A percentile compares a stretch with the other conserved stretches of the same genome.
These are phyloP conservation scores for Sporothrix protearum DNA, from an alignment of 2,329 filamentous ascomycete genomes.

Conservation along the genomic window DNA sequence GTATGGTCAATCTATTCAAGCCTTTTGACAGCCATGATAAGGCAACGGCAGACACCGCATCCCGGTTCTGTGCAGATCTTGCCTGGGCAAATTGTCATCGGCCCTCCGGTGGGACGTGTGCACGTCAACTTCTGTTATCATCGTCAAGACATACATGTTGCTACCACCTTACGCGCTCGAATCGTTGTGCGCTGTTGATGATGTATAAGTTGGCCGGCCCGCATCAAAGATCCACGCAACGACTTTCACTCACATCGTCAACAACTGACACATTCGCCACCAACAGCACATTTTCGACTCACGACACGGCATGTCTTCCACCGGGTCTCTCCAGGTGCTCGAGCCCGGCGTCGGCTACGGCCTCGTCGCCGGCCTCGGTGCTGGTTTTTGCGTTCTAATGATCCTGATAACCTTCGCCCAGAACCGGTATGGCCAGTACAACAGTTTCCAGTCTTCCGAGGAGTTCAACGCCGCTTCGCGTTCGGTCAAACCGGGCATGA, in stretches of 20 bases:
- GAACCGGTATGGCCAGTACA: neutral
- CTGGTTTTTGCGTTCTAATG: neutral
- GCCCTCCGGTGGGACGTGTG: neutral
- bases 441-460: neutral
- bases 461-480: neutral
- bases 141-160: neutral
- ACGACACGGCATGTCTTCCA: neutral
- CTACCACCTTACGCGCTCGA: neutral
- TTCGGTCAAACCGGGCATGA: neutral
- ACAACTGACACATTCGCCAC: neutral
- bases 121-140: neutral
- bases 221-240: neutral
- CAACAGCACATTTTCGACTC: too few species aligned
- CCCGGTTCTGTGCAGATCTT: neutral
- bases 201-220: neutral
- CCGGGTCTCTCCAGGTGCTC: neutral
- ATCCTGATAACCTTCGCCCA: neutral
- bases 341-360: neutral
- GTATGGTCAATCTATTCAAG: neutral
- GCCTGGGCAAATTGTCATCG: neutral
- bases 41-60: neutral
- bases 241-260: neutral
- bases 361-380: neutral
- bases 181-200: neutral
- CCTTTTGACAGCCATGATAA: neutral